Evolutionary conservation across 1,139 yeast species (phyloP).

Genomic region (Nadsonia starkeyi-henricii): DNA sequence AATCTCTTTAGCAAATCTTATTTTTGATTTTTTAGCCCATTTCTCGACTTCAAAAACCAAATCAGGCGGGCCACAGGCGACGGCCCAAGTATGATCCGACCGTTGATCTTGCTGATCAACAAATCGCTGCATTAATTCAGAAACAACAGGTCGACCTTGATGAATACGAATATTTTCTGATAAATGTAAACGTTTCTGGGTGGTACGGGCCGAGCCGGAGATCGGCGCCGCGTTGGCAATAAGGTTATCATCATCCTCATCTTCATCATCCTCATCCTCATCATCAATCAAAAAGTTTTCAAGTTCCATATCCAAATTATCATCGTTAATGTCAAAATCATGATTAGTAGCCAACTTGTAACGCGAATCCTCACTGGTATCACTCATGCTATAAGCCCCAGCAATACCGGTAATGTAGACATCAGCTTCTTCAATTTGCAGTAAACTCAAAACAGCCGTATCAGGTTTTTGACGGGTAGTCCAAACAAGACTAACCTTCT

Average conservation of each 20-base stretch:
- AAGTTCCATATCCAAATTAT: constrained; percentile 15
- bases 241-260: constrained; percentile 10
- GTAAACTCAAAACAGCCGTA: constrained; percentile 25
- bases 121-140: constrained; percentile 10
- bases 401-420: constrained; percentile 24
- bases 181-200: constrained; percentile 2
- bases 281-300: constrained; percentile 12
- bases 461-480: constrained; percentile 34
- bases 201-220: constrained; percentile 2
- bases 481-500: constrained; percentile 33
- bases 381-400: constrained; percentile 7
- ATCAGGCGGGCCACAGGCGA: constrained; percentile 59
- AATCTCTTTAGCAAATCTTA: constrained; percentile 33
- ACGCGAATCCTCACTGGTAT: constrained; percentile 5
- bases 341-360: constrained; percentile 6
- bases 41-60: constrained; percentile 35
- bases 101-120: constrained; percentile 15
- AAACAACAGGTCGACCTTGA: constrained; percentile 20
- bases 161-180: constrained; percentile 11
- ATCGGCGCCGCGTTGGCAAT: constrained; percentile 13
- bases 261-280: constrained; percentile 10
- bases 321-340: constrained; percentile 5
- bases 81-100: constrained; percentile 34
- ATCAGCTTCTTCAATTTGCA: constrained; percentile 20
- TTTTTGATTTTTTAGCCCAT: constrained; percentile 29